Conservation (phyloP, 2,329 filamentous ascomycete species). For the Epichloe aotearoae region DNA sequence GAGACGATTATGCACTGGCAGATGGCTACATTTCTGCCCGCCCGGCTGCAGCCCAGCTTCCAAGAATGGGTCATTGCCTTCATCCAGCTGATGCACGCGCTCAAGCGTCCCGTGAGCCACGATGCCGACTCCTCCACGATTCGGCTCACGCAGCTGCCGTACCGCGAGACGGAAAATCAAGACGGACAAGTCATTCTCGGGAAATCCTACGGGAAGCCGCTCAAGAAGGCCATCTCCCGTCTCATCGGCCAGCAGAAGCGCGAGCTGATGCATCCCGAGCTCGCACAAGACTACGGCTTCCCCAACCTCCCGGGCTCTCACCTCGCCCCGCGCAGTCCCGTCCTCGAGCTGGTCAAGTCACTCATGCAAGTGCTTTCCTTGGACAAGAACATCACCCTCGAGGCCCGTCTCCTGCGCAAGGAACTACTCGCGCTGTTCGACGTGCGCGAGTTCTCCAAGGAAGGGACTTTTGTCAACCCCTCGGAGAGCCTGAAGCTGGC, state of each 20-base stretch:
- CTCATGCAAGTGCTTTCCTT: slow-evolving; percentile 86
- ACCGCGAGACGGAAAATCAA: slow-evolving; percentile 45
- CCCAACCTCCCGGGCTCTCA: slow-evolving; percentile 66
- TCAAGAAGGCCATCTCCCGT: slow-evolving; percentile 75
- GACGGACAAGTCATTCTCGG: slow-evolving; percentile 56
- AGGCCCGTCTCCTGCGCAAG: slow-evolving; percentile 77
- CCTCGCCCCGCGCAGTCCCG: slow-evolving; percentile 43
- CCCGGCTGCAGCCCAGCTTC: slow-evolving; percentile 69
- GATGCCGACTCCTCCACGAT: slow-evolving; percentile 37
- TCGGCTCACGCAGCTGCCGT: slow-evolving; percentile 44
- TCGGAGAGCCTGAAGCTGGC: slow-evolving; percentile 58
- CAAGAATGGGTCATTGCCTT: slow-evolving; percentile 91
- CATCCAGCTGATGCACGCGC: slow-evolving; percentile 79
- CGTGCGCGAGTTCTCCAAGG: slow-evolving; percentile 80
- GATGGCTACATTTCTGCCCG: slow-evolving; percentile 76
- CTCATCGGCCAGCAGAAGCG: slow-evolving; percentile 79
- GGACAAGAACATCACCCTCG: slow-evolving; percentile 80
- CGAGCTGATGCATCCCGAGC: slow-evolving; percentile 78
- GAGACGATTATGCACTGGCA: slow-evolving; percentile 99
- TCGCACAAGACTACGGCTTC: slow-evolving; percentile 78
- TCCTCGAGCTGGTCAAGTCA: slow-evolving; percentile 81
- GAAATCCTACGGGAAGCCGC: slow-evolving; percentile 73
- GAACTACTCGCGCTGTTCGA: slow-evolving; percentile 86
- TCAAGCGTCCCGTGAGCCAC: slow-evolving; percentile 55
- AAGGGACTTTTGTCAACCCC: slow-evolving; percentile 81